These are phyloP conservation scores for Leptomonas seymouri DNA, from an alignment of 208 protist species.

Conservation along the genomic window DNA sequence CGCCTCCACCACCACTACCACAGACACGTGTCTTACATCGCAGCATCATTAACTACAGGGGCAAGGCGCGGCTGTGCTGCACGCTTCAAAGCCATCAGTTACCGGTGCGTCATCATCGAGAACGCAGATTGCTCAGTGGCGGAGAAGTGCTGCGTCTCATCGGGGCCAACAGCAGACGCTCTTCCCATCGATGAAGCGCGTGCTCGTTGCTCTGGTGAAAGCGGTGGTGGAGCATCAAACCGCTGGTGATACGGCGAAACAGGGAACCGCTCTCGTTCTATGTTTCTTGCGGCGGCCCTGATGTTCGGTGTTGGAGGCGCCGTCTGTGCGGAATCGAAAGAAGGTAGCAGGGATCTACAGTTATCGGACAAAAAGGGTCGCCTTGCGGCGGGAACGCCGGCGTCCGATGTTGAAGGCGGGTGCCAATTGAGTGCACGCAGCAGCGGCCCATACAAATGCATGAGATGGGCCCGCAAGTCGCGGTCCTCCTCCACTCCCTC, in stretches of 20 bases:
- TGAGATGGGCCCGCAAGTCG: constrained; percentile 23
- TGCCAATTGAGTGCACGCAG: constrained; percentile 20
- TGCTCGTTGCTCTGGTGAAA: too few species aligned
- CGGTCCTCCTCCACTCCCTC: constrained; percentile 12
- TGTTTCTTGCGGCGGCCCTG: too few species aligned
- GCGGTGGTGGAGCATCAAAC: too few species aligned
- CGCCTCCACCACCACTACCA: too few species aligned
- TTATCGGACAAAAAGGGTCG: not conserved
- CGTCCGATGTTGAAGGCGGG: not conserved
- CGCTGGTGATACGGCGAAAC: too few species aligned
- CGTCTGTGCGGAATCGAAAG: not conserved
- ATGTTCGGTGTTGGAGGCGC: too few species aligned
- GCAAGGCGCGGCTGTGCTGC: constrained; percentile 1
- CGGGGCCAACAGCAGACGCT: not conserved
- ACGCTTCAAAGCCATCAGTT: constrained; percentile 19
- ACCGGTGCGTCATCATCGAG: constrained; percentile 13
- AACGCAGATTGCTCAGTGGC: not conserved
- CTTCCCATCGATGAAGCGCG: too few species aligned
- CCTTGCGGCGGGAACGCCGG: not conserved
- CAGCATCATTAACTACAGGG: not conserved
- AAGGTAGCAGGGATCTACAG: not conserved
- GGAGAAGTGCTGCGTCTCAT: not conserved
- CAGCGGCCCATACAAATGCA: constrained; percentile 20
- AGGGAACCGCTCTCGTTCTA: too few species aligned
- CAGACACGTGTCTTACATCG: not conserved